Base-by-base conservation (phyloP, 768 basidiomycete species). In the Gloeostereum incarnatum region DNA sequence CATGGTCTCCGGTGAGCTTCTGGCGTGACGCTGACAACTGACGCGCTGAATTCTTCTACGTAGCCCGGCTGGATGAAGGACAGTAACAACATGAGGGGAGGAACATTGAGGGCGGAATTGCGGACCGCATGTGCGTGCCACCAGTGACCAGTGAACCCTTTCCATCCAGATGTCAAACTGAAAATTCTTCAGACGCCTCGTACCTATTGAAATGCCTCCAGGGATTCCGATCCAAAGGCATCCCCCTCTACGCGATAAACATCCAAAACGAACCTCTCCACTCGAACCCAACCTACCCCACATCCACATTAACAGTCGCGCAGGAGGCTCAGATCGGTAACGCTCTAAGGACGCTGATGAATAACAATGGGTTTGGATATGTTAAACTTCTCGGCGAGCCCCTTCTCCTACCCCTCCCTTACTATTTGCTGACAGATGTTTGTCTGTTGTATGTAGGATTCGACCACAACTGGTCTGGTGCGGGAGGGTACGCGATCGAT, bases 31-130 rank as follows among this genome's bases (percentile, higher is more conserved):
- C 11, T 31, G 4, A n/a, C 30, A 8, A 33, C 16, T 10, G 6
- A 17, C 7, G 30, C 19, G 38, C 19, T n/a, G n/a, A n/a, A n/a
- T n/a, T 20, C 17, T 22, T 13, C 23, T 24, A 18, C 13, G 13
- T 13, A 85, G 81, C 84, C 85, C 7, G 79, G 61, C 3, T 88
- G 85, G 84, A 84, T 85, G 81, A 87, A 87, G 55, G 62, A 59
- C 34, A 74, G 68, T 40, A 67, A 66, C 3, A 71, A 71, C 1
- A 83, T 84, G 78, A 64, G 74, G 19, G 83, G 83, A 1, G 82
- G 81, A 22, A 71, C 68, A 9, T 52, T 86, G 36, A 47, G 65
- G 20, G 66, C 72, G 0, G 57, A 62, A 31, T 75, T 73, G 40
- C 55, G 69, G 26, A 53, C 51, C 27, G 52, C 58, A 0, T 78